Conservation (phyloP, 2,329 filamentous ascomycete species). For the Elsinoe australis region DNA sequence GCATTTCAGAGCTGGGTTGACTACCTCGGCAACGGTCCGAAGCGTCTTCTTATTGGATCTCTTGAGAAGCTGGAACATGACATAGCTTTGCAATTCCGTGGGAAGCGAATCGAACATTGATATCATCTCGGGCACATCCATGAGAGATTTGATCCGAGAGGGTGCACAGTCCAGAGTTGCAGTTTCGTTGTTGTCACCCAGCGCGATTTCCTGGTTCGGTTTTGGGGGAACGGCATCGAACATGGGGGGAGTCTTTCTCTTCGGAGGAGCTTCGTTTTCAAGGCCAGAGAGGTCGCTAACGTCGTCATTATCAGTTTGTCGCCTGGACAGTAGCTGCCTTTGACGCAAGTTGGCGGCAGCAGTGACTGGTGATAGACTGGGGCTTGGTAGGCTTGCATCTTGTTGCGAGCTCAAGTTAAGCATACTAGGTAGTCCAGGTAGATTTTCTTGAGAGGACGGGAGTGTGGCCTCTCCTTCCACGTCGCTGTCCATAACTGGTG, state of each 20-base stretch:
- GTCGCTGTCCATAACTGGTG: conserved; percentile 67
- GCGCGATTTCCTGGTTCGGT: neutral
- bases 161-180: neutral
- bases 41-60: conserved; percentile 82
- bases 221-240: conserved; percentile 8
- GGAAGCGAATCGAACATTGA: conserved; percentile 89
- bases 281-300: conserved; percentile 29
- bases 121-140: conserved; percentile 79
- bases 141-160: conserved; percentile 38
- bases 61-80: conserved; percentile 92
- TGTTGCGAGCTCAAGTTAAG: conserved; percentile 62
- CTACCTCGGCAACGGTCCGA: conserved; percentile 79
- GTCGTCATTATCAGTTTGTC: conserved; percentile 25
- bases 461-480: conserved; percentile 45
- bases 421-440: conserved; percentile 41
- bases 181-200: neutral
- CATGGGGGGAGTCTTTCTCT: conserved; percentile 7
- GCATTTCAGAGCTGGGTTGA: conserved; percentile 90
- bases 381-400: conserved; percentile 89
- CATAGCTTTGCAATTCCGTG: conserved; percentile 82
- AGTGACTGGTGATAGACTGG: conserved; percentile 82
- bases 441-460: conserved; percentile 17
- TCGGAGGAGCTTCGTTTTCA: conserved; percentile 27
- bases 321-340: conserved; percentile 22
- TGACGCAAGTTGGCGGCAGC: conserved; percentile 58